Evolutionary conservation across 1,139 yeast species (phyloP), one percentile per base, ranked within the genome.

Genomic region (Pichia sp.): DNA sequence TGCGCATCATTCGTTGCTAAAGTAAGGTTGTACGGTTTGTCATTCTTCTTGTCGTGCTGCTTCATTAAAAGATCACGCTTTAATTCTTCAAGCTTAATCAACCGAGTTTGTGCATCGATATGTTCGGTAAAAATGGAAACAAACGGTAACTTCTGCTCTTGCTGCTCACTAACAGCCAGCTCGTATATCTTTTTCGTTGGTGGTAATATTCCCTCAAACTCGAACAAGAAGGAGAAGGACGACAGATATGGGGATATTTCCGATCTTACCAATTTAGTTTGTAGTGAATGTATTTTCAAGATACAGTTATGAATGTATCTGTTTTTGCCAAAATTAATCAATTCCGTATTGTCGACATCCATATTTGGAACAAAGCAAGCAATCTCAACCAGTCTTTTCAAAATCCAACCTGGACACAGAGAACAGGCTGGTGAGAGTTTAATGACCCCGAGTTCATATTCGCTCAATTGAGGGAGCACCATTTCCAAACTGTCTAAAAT

Each of bases 331-430:
- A 78, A 79, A 50, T 79, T 79, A 48, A 78, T 69, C 41, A 77
- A 58, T 27, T 67, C 61, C 1, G 78, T 64, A 49, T 75, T 72
- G 43, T 70, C 77, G 27, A 72, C 67, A 20, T 76, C 69, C 72
- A 75, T 72, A 52, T 77, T 77, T 16, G 87, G 86, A 34, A 79
- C 72, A 51, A 72, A 77, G 46, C 80, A 77, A 2, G 78, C 75
- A 41, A 77, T 72, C 52, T 79, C 86, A 38, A 77, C 52, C 46
- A 79, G 54, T 37, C 84, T 64, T 46, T 74, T 77, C 13, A 72
- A 55, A 34, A 76, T 58, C 87, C 88, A 80, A 9, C 97, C 96
- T 46, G 87, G 74, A 53, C 96, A 88, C 3, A 96, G 94, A n/a
- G 78, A 69, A 35, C 76, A 51, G 3, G 66, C 59, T 19, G 45